Conservation (phyloP, 2,329 filamentous ascomycete species). For the Metarhizium humberi region DNA sequence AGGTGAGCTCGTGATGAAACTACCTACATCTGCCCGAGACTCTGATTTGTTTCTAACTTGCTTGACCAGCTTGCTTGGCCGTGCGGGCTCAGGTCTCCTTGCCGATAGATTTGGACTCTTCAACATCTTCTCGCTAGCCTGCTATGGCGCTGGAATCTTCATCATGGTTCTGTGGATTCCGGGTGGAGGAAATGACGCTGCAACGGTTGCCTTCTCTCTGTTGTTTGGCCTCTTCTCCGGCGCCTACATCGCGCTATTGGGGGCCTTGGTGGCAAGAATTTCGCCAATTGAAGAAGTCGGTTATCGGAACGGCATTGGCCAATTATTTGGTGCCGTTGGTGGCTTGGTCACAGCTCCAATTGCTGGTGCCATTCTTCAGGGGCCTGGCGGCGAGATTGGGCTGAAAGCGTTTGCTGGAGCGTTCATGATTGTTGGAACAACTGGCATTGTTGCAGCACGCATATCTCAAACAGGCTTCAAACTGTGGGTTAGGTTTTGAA, state of each 20-base stretch:
- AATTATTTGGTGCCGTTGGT: conserved; percentile 10
- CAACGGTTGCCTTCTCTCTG: conserved; percentile 17
- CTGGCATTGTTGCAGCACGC: conserved; percentile 8
- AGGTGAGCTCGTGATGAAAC: conserved; percentile 5
- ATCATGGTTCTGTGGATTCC: conserved; percentile 25
- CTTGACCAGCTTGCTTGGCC: conserved; percentile 11
- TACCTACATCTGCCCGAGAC: not conserved
- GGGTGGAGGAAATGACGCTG: conserved; percentile 11
- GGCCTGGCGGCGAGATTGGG: conserved; percentile 6
- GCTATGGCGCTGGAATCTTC: conserved; percentile 24
- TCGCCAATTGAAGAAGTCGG: conserved; percentile 45
- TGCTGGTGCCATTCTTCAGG: conserved; percentile 11
- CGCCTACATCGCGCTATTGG: conserved; percentile 17
- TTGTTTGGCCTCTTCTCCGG: conserved; percentile 22
- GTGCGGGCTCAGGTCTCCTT: conserved; percentile 12
- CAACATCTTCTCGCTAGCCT: conserved; percentile 30
- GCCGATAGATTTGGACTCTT: conserved; percentile 17
- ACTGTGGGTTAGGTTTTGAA: conserved; percentile 7
- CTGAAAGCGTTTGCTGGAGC: conserved; percentile 11
- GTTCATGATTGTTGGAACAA: conserved; percentile 11
- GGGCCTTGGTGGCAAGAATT: conserved; percentile 31
- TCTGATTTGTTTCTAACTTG: not conserved
- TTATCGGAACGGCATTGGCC: conserved; percentile 35
- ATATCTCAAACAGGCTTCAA: conserved; percentile 10
- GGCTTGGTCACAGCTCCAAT: conserved; percentile 12